Conservation (phyloP, 768 basidiomycete species). For the Gautieria morchelliformis region DNA sequence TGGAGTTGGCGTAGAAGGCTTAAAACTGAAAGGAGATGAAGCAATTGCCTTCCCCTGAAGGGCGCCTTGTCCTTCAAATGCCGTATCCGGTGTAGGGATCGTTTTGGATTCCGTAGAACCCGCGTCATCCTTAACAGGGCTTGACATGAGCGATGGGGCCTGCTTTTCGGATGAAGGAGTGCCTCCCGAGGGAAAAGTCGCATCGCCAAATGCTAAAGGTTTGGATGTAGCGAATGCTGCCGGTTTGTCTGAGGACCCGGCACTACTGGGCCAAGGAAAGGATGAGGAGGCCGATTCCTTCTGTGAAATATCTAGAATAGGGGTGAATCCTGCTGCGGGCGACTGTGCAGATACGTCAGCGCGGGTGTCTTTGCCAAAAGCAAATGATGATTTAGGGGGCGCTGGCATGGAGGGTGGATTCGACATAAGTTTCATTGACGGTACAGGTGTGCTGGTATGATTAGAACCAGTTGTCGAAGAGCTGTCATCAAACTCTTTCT, state of each 20-base stretch:
- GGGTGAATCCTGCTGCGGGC: conserved; percentile 15
- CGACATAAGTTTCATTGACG: neutral
- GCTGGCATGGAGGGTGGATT: neutral
- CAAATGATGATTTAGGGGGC: neutral
- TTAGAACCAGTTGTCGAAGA: neutral
- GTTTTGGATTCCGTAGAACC: neutral
- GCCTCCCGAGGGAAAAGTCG: neutral
- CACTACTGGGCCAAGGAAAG: neutral
- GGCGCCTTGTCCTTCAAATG: neutral
- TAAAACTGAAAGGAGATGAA: neutral
- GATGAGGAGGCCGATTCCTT: neutral
- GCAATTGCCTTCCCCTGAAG: neutral
- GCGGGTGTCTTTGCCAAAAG: neutral
- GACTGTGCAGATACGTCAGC: neutral
- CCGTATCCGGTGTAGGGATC: neutral
- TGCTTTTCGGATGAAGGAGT: neutral
- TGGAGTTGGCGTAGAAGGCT: conserved; percentile 20
- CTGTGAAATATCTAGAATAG: conserved; percentile 8
- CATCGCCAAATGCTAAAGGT: neutral
- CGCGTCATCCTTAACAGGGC: neutral
- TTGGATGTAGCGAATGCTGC: neutral
- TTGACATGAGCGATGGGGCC: neutral
- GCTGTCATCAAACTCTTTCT: conserved; percentile 41
- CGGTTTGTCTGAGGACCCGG: neutral
- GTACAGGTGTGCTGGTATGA: conserved; percentile 6